Evolutionary conservation across 176 grass and related monocot species (phyloP), one percentile per base, ranked within the genome.

Genomic region (maize (Zea mays)): DNA sequence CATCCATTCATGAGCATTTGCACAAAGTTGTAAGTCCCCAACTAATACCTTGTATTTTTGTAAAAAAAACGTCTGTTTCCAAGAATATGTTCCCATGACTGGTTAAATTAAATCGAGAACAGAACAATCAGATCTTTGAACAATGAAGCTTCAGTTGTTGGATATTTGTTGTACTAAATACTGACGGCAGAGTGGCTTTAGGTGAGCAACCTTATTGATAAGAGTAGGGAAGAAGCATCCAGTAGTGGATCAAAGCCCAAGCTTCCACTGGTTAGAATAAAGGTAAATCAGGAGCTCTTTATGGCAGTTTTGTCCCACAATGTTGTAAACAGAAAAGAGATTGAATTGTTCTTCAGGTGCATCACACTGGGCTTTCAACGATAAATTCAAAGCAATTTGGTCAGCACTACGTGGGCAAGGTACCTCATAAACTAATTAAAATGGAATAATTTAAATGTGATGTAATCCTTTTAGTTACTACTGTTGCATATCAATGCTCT

Each of bases 361-460:
- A 89, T 41, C 90, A 87, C 83, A 81, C 78, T 33, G 83, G 87
- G 17, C 81, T 80, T 82, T 89, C 68, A 0, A 89, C 86, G 81
- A 95, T 95, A 83, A 90, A 90, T 16, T 72, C 83, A 17, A 79
- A 94, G 16, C 87, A 57, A 44, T 95, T 99, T 82, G 83, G 96
- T 37, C 96, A 92, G 72, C 90, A 92, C 40, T 92, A 95, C 37
- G 87, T 95, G 12, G 85, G 92, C 9, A 99, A 99, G 90, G 96
- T 95, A 92, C 10, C 21, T 67, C 55, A 73, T 69, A 1, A 40
- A 62, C 47, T 44, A 71, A 52, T 15, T 45, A 76, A 37, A 12
- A 11, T 19, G 65, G 37, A 79, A 55, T 8, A 79, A 71, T 6
- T 40, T 65, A n/a, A 16, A 51, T 77, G 44, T 42, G 10, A 65